Evolutionary conservation across 83 land plant species (phyloP).

Genomic region (Diphasiastrum complanatum): DNA sequence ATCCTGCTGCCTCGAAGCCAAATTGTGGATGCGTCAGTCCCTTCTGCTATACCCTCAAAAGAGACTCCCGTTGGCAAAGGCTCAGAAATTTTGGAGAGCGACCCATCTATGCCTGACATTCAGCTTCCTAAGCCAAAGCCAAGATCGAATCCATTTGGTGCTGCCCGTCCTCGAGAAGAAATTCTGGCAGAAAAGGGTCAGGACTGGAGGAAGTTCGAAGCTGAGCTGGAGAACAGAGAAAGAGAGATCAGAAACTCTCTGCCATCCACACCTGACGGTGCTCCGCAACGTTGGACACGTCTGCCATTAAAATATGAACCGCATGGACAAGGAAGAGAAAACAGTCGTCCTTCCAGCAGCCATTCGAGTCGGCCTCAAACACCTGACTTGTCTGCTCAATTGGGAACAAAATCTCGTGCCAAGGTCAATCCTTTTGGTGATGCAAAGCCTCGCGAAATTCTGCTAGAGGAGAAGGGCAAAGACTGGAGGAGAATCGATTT

Average conservation of each 20-base stretch:
- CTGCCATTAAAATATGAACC: not conserved
- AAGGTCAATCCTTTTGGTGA: slow-evolving; percentile 12
- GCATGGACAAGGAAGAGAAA: not conserved
- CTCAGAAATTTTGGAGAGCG: not conserved
- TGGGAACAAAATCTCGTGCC: slow-evolving; percentile 1
- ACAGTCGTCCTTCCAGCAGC: slow-evolving; percentile 11
- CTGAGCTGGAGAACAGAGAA: not conserved
- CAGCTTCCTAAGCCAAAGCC: not conserved
- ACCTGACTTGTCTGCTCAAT: not conserved
- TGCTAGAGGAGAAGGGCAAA: slow-evolving; percentile 5
- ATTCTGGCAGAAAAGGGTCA: not conserved
- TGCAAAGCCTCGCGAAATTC: slow-evolving; percentile 8
- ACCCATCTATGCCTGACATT: not conserved
- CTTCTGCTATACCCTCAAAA: not conserved
- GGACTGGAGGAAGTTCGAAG: not conserved
- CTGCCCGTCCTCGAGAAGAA: not conserved
- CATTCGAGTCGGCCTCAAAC: slow-evolving; percentile 11
- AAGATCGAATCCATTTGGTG: not conserved
- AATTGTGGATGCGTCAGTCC: not conserved
- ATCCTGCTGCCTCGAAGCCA: not conserved
- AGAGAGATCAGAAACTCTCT: not conserved
- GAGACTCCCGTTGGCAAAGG: not conserved
- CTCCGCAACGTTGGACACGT: not conserved
- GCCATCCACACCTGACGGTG: not conserved
- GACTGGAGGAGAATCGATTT: slow-evolving; percentile 13